Percentiles rank a stretch among this genome's conserved stretches.
phyloP scores from a whole-genome alignment of 257 asterid species.

The Leonotis leonurus region DNA sequence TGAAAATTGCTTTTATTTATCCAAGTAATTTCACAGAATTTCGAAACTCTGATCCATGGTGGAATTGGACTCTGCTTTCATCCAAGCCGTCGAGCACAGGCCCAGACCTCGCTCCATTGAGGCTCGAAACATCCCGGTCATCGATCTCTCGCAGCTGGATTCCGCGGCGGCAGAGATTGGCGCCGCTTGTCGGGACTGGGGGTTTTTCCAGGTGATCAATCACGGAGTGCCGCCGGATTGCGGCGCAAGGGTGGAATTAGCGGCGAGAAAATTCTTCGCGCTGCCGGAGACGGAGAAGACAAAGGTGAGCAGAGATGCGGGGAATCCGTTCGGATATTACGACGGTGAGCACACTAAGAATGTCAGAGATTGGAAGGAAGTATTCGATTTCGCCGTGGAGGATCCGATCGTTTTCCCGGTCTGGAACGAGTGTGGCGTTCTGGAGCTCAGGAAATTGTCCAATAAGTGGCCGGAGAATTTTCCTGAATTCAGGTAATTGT shows the following conservation, averaged over 20 bases:
- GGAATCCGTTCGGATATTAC: constrained; percentile 30
- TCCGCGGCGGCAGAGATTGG: constrained; percentile 15
- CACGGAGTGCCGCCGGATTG: constrained; percentile 26
- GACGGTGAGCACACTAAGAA: constrained; percentile 38
- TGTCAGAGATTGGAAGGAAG: constrained; percentile 41
- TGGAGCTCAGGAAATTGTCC: constrained; percentile 13
- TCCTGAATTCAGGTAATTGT: constrained; percentile 24
- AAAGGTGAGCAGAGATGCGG: constrained; percentile 28
- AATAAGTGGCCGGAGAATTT: constrained; percentile 31
- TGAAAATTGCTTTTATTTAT: no score
- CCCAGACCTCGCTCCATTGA: constrained; percentile 15
- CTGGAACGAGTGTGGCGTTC: constrained; percentile 23
- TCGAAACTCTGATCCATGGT: constrained; percentile 21
- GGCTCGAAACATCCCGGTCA: constrained; percentile 28
- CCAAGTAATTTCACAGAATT: no score
- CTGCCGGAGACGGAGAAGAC: constrained; percentile 31
- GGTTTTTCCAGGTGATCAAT: constrained; percentile 40
- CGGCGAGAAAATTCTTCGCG: constrained; percentile 27
- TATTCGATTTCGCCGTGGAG: constrained; percentile 26
- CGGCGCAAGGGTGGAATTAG: constrained; percentile 21
- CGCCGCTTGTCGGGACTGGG: constrained; percentile 32
- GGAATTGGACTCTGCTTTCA: constrained; percentile 20
- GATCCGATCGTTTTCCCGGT: constrained; percentile 23
- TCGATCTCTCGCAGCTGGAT: constrained; percentile 28
- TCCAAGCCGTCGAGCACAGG: constrained; percentile 30